Conservation (phyloP, 805 yeast genomes). For the Ogataea nonfermentans region DNA sequence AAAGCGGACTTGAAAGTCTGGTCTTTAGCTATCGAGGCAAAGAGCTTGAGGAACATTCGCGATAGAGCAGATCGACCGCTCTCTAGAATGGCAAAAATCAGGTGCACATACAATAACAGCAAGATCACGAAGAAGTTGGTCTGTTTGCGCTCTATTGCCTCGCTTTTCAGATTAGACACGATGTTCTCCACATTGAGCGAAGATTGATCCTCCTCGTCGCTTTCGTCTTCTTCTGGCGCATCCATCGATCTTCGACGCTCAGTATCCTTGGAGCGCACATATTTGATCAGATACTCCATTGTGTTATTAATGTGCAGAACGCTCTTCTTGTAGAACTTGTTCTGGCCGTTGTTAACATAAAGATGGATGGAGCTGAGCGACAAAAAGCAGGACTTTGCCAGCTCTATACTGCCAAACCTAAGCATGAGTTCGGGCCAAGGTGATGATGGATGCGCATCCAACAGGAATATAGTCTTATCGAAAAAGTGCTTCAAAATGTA, state of each 20-base stretch:
- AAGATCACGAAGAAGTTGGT: constrained; percentile 47
- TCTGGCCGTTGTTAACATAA: constrained; percentile 53
- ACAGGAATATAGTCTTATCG: constrained; percentile 48
- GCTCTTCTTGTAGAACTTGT: constrained; percentile 51
- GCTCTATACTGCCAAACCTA: constrained; percentile 54
- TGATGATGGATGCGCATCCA: constrained; percentile 59
- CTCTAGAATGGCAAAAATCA: constrained; percentile 51
- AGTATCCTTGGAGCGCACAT: constrained; percentile 34
- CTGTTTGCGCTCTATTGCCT: constrained; percentile 36
- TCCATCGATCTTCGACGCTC: constrained; percentile 13
- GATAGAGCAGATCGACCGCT: constrained; percentile 46
- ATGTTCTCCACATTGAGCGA: constrained; percentile 34
- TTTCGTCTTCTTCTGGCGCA: constrained; percentile 7
- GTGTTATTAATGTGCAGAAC: constrained; percentile 54
- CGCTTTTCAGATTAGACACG: constrained; percentile 38
- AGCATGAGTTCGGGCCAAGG: constrained; percentile 63
- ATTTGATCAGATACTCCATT: constrained; percentile 51
- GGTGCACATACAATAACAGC: constrained; percentile 52
- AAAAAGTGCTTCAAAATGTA: constrained; percentile 56
- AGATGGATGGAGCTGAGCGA: constrained; percentile 56
- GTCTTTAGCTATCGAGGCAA: constrained; percentile 49
- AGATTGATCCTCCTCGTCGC: constrained; percentile 9
- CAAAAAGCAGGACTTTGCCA: constrained; percentile 57
- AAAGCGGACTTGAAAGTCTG: constrained; percentile 41
- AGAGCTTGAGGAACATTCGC: constrained; percentile 41